Percentiles rank a stretch among this genome's conserved stretches.
These are phyloP conservation scores for Byssothecium circinans DNA, from an alignment of 2,329 filamentous ascomycete species.

Conservation along the genomic window DNA sequence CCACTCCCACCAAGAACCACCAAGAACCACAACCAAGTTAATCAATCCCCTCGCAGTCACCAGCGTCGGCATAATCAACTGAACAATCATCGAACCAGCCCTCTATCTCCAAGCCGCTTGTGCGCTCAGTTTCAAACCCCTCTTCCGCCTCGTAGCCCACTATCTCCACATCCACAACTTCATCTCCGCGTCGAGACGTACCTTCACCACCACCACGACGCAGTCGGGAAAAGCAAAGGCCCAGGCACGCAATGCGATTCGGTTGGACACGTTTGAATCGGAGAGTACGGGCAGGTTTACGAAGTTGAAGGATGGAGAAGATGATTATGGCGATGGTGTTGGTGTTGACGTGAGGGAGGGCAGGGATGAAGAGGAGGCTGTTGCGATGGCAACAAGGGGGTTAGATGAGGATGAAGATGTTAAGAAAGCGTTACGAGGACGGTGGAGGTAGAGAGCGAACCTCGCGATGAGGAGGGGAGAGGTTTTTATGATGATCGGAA, in stretches of 20 bases:
- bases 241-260: conserved; percentile 2
- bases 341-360: background rate
- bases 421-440: conserved; percentile 8
- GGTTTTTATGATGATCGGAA: background rate
- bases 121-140: conserved; percentile 26
- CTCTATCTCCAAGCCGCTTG: conserved; percentile 30
- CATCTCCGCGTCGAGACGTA: conserved; percentile 20
- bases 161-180: conserved; percentile 20
- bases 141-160: conserved; percentile 24
- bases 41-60: conserved; percentile 11
- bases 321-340: conserved; percentile 2
- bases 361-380: conserved; percentile 1
- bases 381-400: background rate
- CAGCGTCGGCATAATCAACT: conserved; percentile 21
- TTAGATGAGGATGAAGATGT: conserved; percentile 1
- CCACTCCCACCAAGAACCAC: too few species aligned
- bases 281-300: conserved; percentile 10
- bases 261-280: conserved; percentile 15
- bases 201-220: conserved; percentile 2
- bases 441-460: conserved; percentile 14
- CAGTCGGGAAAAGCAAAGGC: background rate
- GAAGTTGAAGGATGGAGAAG: conserved; percentile 10
- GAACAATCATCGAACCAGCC: conserved; percentile 31
- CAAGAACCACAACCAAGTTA: background rate
- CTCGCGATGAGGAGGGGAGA: conserved; percentile 4